Conservation (phyloP, 202 grass and related monocot genomes). For the Schoenoplectus triqueter region DNA sequence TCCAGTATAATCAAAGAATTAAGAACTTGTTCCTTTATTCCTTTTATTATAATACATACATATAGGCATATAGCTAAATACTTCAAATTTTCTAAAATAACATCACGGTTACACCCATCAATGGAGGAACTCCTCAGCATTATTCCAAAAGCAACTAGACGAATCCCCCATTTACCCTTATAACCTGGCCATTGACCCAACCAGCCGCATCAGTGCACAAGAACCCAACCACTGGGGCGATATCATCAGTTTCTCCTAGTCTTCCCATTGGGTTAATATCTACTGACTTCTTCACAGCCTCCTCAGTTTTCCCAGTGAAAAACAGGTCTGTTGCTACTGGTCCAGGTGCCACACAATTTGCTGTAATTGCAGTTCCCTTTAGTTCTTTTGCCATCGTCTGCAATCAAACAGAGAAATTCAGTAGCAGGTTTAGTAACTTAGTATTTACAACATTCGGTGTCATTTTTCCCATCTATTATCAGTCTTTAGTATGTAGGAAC, state of each 20-base stretch:
- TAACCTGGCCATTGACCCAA: slow-evolving; percentile 79
- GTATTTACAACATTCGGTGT: background rate
- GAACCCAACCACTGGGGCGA: slow-evolving; percentile 67
- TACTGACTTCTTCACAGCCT: background rate
- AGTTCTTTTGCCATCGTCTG: slow-evolving; percentile 70
- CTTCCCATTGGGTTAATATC: slow-evolving; percentile 52
- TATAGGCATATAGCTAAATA: background rate
- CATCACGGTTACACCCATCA: background rate
- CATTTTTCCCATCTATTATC: background rate
- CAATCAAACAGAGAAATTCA: background rate
- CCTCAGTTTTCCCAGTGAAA: slow-evolving; percentile 54
- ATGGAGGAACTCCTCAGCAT: background rate
- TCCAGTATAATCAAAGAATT: background rate
- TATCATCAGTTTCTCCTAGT: slow-evolving; percentile 58
- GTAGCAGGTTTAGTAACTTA: too few species aligned
- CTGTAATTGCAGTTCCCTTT: slow-evolving; percentile 60
- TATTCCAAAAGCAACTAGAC: slow-evolving; percentile 10
- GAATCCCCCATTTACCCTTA: slow-evolving; percentile 71
- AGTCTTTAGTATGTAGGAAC: background rate
- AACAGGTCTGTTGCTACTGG: slow-evolving; percentile 66
- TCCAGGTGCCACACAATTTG: slow-evolving; percentile 79
- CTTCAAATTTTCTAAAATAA: background rate
- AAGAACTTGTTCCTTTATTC: background rate
- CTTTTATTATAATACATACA: background rate
- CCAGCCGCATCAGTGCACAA: slow-evolving; percentile 66